Percentiles rank a stretch among this genome's conserved stretches.
Conservation (phyloP, 768 basidiomycete genomes). For the Boletus rubroflammeus region DNA sequence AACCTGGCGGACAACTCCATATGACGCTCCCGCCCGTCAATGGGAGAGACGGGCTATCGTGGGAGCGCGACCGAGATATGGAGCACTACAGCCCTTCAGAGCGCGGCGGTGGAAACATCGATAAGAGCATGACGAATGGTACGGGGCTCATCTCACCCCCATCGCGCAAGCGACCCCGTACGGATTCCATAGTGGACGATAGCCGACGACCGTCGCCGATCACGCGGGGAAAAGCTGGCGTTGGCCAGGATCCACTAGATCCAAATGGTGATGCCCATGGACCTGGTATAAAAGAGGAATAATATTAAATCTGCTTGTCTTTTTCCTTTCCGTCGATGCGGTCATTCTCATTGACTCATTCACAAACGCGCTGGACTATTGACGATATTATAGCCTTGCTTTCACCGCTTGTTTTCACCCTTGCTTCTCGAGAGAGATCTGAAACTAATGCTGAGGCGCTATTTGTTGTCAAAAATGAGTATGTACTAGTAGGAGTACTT, state of each 20-base stretch:
- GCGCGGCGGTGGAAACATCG: slow-evolving; percentile 17
- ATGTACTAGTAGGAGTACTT: slow-evolving; percentile 5
- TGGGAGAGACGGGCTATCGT: slow-evolving; percentile 28
- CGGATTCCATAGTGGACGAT: slow-evolving; percentile 19
- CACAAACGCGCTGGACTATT: neutral
- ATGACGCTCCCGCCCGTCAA: slow-evolving; percentile 27
- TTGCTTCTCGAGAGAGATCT: neutral
- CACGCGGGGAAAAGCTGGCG: slow-evolving; percentile 11
- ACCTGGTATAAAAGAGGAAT: slow-evolving; percentile 29
- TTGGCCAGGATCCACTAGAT: slow-evolving; percentile 18
- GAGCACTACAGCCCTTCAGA: slow-evolving; percentile 31
- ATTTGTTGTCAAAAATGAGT: neutral
- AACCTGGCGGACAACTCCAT: slow-evolving; percentile 24
- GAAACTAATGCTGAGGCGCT: slow-evolving; percentile 9
- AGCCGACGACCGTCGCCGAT: slow-evolving; percentile 20
- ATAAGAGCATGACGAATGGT: slow-evolving; percentile 22
- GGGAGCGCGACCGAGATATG: slow-evolving; percentile 30
- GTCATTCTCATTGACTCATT: neutral
- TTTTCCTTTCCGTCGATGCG: neutral
- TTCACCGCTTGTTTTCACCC: neutral
- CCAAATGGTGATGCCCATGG: slow-evolving; percentile 14
- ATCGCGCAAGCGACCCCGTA: slow-evolving; percentile 30
- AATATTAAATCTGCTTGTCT: neutral
- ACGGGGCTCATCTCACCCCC: slow-evolving; percentile 18
- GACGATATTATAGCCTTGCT: neutral